Evolutionary conservation across 2,329 filamentous ascomycete genomes (phyloP), one percentile per base, ranked within the genome.

Genomic region (Penicillium hesseltinei): DNA sequence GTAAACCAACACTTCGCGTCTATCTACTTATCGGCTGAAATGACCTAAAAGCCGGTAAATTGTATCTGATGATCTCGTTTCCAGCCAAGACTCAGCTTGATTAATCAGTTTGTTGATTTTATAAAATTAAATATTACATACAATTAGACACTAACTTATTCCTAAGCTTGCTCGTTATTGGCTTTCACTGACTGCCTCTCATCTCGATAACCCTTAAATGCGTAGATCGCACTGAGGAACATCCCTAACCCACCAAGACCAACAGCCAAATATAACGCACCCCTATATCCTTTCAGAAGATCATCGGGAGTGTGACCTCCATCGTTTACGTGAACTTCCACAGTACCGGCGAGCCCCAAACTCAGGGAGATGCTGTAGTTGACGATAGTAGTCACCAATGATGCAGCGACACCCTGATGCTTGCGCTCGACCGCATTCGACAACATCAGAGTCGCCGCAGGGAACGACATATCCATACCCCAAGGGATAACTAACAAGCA

Each of bases 301-400:
- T 78, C 72, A 1, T 56, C 56, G 1, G 61, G 61, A 0, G 69
- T 78, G 13, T 40, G 60, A 0, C 75, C 77, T 13, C 74, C 75
- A 21, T 73, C 56, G 35, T 76, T 75, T 29, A 81, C 73, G 45
- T 82, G 69, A 1, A 72, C 71, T 65, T 89, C 85, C 2, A 88
- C 81, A 0, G 85, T 88, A 0, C 85, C 86, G 0, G 86, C 86
- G 45, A 90, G 81, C 0, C 87, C 88, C 0, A 90, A 76, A 0
- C 84, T 85, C 3, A 89, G 71, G 1, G 84, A 84, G 35, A 90
- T 88, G 57, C 81, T 82, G 67, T 89, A 90, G 70, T 90, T 89
- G 59, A 89, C 82, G 11, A 87, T 77, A 0, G 86, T 88, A 56
- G 81, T 85, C 33, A 88, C 83, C 6, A 89, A 69, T 19, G 80